Evolutionary conservation across 2,329 filamentous ascomycete genomes (phyloP), one percentile per base, ranked within the genome.

Genomic region (Fusarium camptoceras): DNA sequence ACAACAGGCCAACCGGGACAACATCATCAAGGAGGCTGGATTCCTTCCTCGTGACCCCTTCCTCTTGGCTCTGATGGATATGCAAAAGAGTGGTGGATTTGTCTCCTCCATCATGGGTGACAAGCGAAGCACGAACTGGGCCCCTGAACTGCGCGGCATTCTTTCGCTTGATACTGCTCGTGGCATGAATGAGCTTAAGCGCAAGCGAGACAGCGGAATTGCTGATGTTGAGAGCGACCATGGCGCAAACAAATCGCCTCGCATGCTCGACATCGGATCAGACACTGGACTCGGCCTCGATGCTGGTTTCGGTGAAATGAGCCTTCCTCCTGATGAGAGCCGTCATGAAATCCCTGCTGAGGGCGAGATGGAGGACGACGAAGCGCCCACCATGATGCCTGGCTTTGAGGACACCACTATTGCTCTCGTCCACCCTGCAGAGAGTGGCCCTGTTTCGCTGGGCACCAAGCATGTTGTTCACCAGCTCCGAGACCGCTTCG

Each of bases 381-480:
- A 83, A 27, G 59, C 22, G 18, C 81, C 79, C 59, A 85, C 81
- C 72, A 79, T 82, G 27, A 78, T 84, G 65, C 87, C 92, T 16
- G 88, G 88, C 31, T 93, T 96, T 74, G 93, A 97, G 73, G 92
- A 94, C 44, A 95, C 93, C 0, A 91, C 89, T 3, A 88, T 88
- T 25, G 91, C 93, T 14, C 81, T 93, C 6, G 88, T 94, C 6
- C 92, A 96, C 76, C 93, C 94, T 14, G 89, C 90, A 30, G 94
- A 98, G 70, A 93, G 89, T 68, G 94, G 94, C 0, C 92, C 94
- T 1, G 91, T 98, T 11, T 97, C 94, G 0, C 82, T 97, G 20
- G 94, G 94, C 64, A 99, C 96, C 14, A 96, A 97, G 81, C 94
- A 97, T 76, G 96, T 96, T 34, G 97, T 99, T 22, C 95, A 99